Evolutionary conservation across 129 eudicot species (phyloP).

Genomic region (Calendula officinalis): DNA sequence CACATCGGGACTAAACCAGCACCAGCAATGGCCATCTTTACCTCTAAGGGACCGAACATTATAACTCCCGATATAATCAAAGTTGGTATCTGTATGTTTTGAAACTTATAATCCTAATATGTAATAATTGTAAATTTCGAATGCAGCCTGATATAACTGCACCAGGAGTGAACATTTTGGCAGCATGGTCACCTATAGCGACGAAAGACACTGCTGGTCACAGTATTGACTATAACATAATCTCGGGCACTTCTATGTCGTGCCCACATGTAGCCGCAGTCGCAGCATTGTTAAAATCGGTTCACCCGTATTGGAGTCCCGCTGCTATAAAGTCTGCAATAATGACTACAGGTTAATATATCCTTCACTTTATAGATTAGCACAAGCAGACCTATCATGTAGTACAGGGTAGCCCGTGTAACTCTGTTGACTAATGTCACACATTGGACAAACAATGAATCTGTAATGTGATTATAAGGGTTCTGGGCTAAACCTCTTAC

Average conservation of each 20-base stretch:
- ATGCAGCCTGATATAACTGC: constrained; percentile 73
- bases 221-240: constrained; percentile 44
- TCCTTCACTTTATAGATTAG: not conserved
- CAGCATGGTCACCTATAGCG: constrained; percentile 75
- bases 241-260: constrained; percentile 73
- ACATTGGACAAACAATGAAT: too few species aligned
- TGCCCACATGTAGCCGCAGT: constrained; percentile 69
- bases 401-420: too few species aligned
- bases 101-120: constrained; percentile 12
- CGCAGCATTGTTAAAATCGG: constrained; percentile 55
- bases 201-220: constrained; percentile 36
- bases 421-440: too few species aligned
- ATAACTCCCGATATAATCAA: constrained; percentile 61
- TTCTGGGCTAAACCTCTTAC: too few species aligned
- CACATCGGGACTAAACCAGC: constrained; percentile 43
- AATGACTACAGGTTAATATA: constrained; percentile 54
- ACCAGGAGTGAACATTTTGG: constrained; percentile 68
- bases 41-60: constrained; percentile 65
- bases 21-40: constrained; percentile 54
- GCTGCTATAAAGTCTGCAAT: constrained; percentile 74
- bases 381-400: too few species aligned
- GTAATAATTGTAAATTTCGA: not conserved
- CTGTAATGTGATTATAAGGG: too few species aligned
- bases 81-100: constrained; percentile 26
- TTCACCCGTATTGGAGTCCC: constrained; percentile 65